Base-by-base conservation (phyloP, 2,329 filamentous ascomycete genomes). In the Annulohypoxylon truncatum region DNA sequence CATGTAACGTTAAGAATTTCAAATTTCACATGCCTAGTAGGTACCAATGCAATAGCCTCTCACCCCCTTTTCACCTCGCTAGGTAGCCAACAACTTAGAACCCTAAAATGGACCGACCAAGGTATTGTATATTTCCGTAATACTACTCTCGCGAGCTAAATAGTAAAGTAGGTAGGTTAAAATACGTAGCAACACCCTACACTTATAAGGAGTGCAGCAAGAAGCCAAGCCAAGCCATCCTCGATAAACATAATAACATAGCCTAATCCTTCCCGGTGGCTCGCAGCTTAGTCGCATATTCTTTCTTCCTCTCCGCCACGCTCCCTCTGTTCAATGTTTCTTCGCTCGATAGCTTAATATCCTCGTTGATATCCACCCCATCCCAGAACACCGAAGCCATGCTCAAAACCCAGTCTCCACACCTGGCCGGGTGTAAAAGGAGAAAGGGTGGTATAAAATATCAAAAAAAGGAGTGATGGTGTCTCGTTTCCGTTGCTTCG, bases 401-500 rank as follows among this genome's bases (percentile, higher is more conserved):
- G 66, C 63, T 61, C 29, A 24, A 53, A 61, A n/a, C 15, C 35
- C 50, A 53, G 47, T 31, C 56, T 29, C 53, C 38, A 38, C 24
- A 38, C 40, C 24, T 50, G 38, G 24, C 4, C n/a, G n/a, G n/a
- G 4, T 15, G 12, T 18, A 13, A 9, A 44, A 28, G 35, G 35
- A 46, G 10, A 15, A 33, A 56, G 31, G 24, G 18, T 12, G 18
- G 47, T 15, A 38, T 38, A 48, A 44, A 48, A 35, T 7, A 44
- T 18, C n/a, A n/a, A 54, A 22, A 55, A 33, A 40, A 15, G 26
- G 7, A 31, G 12, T 38, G 18, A 38, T 38, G 22, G 26, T 33
- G 9, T 61, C 64, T 61, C 64, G 29, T 64, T 33, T 61, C 51
- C 67, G 35, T 65, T 63, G 51, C 58, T 42, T 67, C 64, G 61